Evolutionary conservation across 331 rosid species (phyloP), one percentile per base, ranked within the genome.

Genomic region (Quercus lobata): DNA sequence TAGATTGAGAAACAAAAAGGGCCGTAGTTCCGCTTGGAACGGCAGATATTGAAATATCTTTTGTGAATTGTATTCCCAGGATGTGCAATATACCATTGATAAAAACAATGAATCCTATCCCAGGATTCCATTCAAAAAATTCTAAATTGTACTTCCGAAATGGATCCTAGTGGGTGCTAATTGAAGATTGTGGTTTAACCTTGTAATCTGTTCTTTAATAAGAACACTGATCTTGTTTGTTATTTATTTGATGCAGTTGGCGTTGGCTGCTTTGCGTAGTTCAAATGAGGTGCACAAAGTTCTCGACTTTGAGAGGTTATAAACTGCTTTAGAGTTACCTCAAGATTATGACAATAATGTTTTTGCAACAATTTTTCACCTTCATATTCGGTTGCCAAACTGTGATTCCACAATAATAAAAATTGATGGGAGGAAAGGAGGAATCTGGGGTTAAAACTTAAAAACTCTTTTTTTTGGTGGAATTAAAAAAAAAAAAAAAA

Each of bases 201-300:
- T 58, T 30, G 76, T 80, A 15, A 21, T 70, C 76, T 80, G 57
- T 80, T 62, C 74, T 37, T 16, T 44, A 22, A 25, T 75, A 35
- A 22, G 71, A 18, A 49, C 52, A 44, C 34, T 57, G 18, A 32
- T 29, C 21, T 53, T 52, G 71, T 6, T 35, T 22, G 22, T 24
- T 52, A 34, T 77, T 73, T 68, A 72, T 84, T 62, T 75, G 72
- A 56, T 86, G 89, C 90, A 93, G 97, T 81, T 96, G 81, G 92
- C 97, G 21, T 83, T 96, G 88, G 92, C 99, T 78, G 92, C 93
- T 65, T 81, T 93, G 83, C 90, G 91, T 29, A 85, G 79, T 78
- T 89, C 97, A 81, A 88, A 91, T 86, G 90, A 83, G 80, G 85
- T 77, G 77, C 93, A 87, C 71, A 62, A 81, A 78, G 91, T 90